phyloP scores from a whole-genome alignment of 257 asterid genomes.

The Solanum clarkiae region DNA sequence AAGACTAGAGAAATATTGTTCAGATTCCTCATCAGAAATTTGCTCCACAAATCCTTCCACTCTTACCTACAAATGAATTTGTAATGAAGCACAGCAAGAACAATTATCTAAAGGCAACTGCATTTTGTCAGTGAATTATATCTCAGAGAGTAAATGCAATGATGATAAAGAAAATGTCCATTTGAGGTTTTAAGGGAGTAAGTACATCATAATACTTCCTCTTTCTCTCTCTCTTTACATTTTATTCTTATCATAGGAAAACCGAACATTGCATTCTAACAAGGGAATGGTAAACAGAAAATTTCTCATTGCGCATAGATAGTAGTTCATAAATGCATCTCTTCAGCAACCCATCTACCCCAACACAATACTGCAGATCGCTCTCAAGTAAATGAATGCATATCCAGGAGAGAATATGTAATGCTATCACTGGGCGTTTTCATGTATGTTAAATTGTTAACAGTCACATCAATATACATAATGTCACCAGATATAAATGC shows the following conservation, averaged over 20 bases:
- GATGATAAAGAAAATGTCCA: background rate
- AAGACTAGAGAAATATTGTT: conserved; percentile 64
- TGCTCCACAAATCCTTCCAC: conserved; percentile 66
- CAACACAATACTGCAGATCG: background rate
- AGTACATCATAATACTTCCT: background rate
- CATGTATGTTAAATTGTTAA: background rate
- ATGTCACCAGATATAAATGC: background rate
- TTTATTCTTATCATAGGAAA: background rate
- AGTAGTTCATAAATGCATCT: background rate
- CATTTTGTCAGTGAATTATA: background rate
- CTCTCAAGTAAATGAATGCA: background rate
- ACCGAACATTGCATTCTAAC: background rate
- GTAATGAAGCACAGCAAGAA: background rate
- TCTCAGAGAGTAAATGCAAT: background rate
- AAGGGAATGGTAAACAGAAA: background rate
- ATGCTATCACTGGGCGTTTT: background rate
- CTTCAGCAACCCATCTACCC: background rate
- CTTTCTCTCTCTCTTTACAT: background rate
- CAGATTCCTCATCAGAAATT: conserved; percentile 70
- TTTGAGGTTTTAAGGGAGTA: background rate
- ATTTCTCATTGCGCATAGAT: background rate
- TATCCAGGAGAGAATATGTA: background rate
- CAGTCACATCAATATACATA: background rate
- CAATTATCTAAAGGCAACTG: background rate
- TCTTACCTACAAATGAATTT: conserved; percentile 44